These are phyloP conservation scores for Recurvomyces mirabilis DNA, from an alignment of 495 filamentous ascomycete species.

Conservation along the genomic window DNA sequence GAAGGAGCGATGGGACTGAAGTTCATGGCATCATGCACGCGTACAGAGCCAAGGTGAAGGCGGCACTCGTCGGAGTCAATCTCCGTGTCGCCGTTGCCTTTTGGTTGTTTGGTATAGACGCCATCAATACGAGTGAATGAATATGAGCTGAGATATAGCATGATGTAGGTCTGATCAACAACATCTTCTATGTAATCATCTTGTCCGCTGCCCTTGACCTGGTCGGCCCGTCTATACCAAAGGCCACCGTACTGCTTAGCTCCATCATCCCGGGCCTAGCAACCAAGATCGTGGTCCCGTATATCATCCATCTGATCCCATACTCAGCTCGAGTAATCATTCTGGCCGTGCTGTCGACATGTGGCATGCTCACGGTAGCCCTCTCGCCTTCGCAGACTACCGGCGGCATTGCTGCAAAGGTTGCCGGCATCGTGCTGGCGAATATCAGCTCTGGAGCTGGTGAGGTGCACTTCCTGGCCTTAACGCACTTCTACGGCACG, in stretches of 20 bases:
- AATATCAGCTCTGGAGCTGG: slow-evolving; percentile 75
- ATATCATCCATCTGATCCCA: slow-evolving; percentile 80
- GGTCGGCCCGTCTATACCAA: slow-evolving; percentile 73
- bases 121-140: background rate
- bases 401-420: slow-evolving; percentile 56
- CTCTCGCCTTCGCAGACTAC: slow-evolving; percentile 54
- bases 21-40: no score
- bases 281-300: slow-evolving; percentile 79
- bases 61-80: slow-evolving; percentile 56
- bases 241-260: slow-evolving; percentile 83
- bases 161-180: slow-evolving; percentile 90
- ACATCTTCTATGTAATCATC: slow-evolving; percentile 95
- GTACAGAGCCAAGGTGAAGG: slow-evolving; percentile 50
- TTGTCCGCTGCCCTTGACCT: slow-evolving; percentile 93
- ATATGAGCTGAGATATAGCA: no score
- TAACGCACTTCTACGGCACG: slow-evolving; percentile 90
- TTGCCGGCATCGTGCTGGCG: slow-evolving; percentile 74
- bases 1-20: background rate
- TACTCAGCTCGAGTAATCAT: slow-evolving; percentile 64
- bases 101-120: slow-evolving; percentile 75
- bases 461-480: slow-evolving; percentile 75
- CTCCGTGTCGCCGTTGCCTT: slow-evolving; percentile 68
- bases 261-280: slow-evolving; percentile 82
- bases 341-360: slow-evolving; percentile 57
- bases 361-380: slow-evolving; percentile 83